These are phyloP conservation scores for Talaromyces sp. DNA, from an alignment of 2,329 filamentous ascomycete genomes.

Conservation along the genomic window DNA sequence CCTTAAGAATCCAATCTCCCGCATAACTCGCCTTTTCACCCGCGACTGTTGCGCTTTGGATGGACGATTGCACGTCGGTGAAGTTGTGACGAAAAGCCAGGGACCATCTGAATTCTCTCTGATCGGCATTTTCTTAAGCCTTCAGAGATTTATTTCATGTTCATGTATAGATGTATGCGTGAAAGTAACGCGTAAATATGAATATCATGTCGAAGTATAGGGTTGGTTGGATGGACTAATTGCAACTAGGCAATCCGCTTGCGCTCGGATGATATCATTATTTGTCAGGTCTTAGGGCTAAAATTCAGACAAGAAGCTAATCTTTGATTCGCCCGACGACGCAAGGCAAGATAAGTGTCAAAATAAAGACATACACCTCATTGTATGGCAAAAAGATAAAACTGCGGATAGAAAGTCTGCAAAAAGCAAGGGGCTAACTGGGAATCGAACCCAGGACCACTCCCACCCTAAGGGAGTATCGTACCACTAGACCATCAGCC, in stretches of 20 bases:
- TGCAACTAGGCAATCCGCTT: background rate
- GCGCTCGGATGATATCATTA: background rate
- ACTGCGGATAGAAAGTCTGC: too few relatives aligned
- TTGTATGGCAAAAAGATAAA: too few relatives aligned
- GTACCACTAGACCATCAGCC: conserved; percentile 13
- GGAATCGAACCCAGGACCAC: conserved; percentile 13
- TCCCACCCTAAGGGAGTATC: conserved; percentile 13
- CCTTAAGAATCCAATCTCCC: background rate
- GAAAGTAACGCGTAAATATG: background rate
- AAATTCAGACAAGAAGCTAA: background rate
- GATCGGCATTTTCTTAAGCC: too few relatives aligned
- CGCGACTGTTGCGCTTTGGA: background rate
- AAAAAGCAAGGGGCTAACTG: conserved; percentile 7
- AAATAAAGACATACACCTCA: background rate
- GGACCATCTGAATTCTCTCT: background rate
- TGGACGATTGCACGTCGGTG: background rate
- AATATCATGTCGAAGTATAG: background rate
- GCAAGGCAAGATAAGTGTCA: background rate
- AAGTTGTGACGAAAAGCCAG: background rate
- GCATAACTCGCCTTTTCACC: background rate
- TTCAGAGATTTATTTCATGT: too few relatives aligned
- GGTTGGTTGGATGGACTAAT: background rate
- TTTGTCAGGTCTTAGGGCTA: background rate
- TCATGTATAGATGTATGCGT: too few relatives aligned
- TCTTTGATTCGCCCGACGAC: too few relatives aligned